These are phyloP conservation scores for Nigrospora sphaerica DNA, from an alignment of 2,329 filamentous ascomycete species.

Conservation along the genomic window DNA sequence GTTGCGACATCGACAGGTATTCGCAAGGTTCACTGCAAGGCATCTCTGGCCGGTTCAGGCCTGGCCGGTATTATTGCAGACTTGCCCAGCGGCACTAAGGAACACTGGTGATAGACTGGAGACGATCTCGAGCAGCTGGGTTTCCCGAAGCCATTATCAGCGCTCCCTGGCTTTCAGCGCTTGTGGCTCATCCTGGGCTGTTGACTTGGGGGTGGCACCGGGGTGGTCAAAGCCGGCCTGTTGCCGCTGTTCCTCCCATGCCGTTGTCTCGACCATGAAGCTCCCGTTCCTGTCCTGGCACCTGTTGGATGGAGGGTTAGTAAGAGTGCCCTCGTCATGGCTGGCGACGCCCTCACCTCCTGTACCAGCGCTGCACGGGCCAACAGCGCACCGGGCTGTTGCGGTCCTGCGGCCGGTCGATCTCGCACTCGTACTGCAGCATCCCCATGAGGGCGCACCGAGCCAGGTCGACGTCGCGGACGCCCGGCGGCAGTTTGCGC, in stretches of 20 bases:
- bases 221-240: too few species aligned
- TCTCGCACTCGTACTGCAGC: conserved; percentile 54
- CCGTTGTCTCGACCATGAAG: conserved; percentile 58
- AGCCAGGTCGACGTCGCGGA: conserved; percentile 38
- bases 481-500: conserved; percentile 38
- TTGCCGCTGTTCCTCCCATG: conserved; percentile 41
- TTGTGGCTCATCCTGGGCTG: too few species aligned
- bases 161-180: too few species aligned
- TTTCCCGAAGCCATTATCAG: too few species aligned
- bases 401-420: conserved; percentile 37
- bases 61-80: too few species aligned
- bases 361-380: conserved; percentile 52
- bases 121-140: too few species aligned
- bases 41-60: too few species aligned
- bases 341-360: conserved; percentile 36
- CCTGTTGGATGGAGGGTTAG: conserved; percentile 26
- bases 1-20: too few species aligned
- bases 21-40: too few species aligned
- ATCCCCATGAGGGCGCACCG: conserved; percentile 50
- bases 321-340: neutral
- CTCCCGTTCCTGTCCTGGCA: conserved; percentile 49
- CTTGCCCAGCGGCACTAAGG: too few species aligned
- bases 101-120: too few species aligned
- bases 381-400: conserved; percentile 46
- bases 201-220: too few species aligned